Conservation (phyloP, 441 rosid species). For the Hura crepitans region DNA sequence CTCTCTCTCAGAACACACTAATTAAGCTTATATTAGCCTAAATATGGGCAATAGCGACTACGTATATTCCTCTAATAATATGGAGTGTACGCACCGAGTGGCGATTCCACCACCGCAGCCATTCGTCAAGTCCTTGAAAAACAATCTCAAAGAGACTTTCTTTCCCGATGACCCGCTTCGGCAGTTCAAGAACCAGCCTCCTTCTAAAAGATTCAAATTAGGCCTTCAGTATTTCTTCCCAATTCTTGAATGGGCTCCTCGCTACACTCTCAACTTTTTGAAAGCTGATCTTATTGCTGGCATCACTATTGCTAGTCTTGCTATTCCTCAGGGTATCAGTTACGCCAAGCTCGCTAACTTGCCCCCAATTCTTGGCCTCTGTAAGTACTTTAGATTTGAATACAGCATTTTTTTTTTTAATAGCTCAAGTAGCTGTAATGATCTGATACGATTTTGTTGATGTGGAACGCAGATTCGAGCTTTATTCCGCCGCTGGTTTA, state of each 20-base stretch:
- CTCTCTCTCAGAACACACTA: not conserved
- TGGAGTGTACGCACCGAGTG: constrained; percentile 41
- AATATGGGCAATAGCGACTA: constrained; percentile 47
- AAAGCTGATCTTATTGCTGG: constrained; percentile 77
- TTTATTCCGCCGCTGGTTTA: constrained; percentile 82
- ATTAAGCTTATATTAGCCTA: not conserved
- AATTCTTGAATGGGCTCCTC: constrained; percentile 76
- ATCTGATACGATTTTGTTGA: not conserved
- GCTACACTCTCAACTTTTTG: constrained; percentile 58
- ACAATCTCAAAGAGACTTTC: constrained; percentile 73
- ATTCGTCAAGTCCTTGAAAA: constrained; percentile 58
- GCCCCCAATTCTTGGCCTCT: constrained; percentile 91
- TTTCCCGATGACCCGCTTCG: constrained; percentile 89
- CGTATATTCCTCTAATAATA: constrained; percentile 29
- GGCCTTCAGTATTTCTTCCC: constrained; percentile 71
- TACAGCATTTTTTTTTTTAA: not conserved
- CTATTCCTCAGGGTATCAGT: constrained; percentile 94
- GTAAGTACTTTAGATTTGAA: constrained; percentile 37
- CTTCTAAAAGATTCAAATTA: constrained; percentile 34
- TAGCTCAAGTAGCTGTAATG: no score
- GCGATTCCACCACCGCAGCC: constrained; percentile 73
- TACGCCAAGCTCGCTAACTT: constrained; percentile 90
- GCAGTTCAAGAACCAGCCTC: constrained; percentile 73
- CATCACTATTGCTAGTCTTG: constrained; percentile 88
- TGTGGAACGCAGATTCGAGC: constrained; percentile 62